Evolutionary conservation across 2,329 filamentous ascomycete genomes (phyloP).

Genomic region (Penicillium verrucosum): DNA sequence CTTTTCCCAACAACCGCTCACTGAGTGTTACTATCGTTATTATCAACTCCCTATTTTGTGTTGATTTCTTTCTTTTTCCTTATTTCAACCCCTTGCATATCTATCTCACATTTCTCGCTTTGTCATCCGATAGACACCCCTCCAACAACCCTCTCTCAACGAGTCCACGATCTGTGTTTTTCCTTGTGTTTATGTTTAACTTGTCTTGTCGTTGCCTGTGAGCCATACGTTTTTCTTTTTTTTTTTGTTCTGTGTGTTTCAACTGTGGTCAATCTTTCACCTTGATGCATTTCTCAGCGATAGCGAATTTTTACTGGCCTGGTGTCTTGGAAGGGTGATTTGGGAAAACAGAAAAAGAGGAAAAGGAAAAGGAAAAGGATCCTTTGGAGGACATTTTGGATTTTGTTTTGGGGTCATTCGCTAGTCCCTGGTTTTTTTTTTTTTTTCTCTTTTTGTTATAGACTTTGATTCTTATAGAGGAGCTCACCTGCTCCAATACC

Average conservation of each 20-base stretch:
- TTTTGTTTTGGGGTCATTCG: slow-evolving; percentile 15
- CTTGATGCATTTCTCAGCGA: slow-evolving; percentile 29
- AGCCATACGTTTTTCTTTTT: slow-evolving; percentile 16
- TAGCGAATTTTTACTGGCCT: slow-evolving; percentile 18
- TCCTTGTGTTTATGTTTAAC: slow-evolving; percentile 16
- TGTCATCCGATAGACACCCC: background rate
- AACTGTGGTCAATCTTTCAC: slow-evolving; percentile 16
- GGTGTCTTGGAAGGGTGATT: slow-evolving; percentile 22
- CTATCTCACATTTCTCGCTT: slow-evolving; percentile 6
- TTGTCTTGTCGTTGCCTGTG: slow-evolving; percentile 23
- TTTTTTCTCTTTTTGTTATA: slow-evolving; percentile 9
- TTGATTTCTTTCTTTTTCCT: slow-evolving; percentile 11
- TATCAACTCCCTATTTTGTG: slow-evolving; percentile 1
- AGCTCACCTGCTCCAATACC: slow-evolving; percentile 6
- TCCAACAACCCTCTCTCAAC: slow-evolving; percentile 3
- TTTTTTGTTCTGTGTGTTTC: slow-evolving; percentile 13
- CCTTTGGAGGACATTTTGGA: slow-evolving; percentile 15
- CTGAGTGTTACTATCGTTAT: slow-evolving; percentile 2
- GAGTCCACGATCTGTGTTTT: slow-evolving; percentile 16
- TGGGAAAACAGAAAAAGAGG: slow-evolving; percentile 19
- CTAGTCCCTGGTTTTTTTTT: slow-evolving; percentile 9
- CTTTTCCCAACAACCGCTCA: slow-evolving; percentile 36
- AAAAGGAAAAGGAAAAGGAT: slow-evolving; percentile 12
- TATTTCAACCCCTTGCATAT: slow-evolving; percentile 13
- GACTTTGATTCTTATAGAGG: slow-evolving; percentile 7